A percentile compares a stretch with the other conserved stretches of the same genome.
These are phyloP conservation scores for Diophrys sp. DNA, from an alignment of 73 alveolate species.

Conservation along the genomic window DNA sequence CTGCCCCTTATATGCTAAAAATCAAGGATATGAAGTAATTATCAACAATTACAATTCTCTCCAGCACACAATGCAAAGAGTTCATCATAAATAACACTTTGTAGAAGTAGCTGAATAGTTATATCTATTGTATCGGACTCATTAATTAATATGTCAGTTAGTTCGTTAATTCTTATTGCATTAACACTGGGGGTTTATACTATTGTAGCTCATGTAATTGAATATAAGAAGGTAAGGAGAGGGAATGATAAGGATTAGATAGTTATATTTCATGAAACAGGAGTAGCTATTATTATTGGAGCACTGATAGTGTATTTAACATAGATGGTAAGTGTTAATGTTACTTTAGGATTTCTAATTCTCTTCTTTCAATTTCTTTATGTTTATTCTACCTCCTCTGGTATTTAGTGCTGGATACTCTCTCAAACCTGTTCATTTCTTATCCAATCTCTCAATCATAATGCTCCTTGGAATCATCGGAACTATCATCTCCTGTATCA, in stretches of 20 bases:
- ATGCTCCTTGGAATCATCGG: constrained; percentile 92
- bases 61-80: too few relatives aligned
- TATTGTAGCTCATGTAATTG: background rate
- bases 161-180: constrained; percentile 34
- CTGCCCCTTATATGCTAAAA: too few relatives aligned
- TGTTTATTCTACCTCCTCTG: constrained; percentile 91
- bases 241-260: too few relatives aligned
- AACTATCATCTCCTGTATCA: constrained; percentile 69
- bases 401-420: constrained; percentile 96
- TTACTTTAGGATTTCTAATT: constrained; percentile 24
- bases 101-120: too few relatives aligned
- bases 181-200: background rate
- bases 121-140: too few relatives aligned
- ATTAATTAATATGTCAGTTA: too few relatives aligned
- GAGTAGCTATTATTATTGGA: constrained; percentile 67
- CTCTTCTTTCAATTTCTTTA: constrained; percentile 82
- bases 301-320: constrained; percentile 39
- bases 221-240: background rate
- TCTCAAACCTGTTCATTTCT: constrained; percentile 80
- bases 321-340: background rate
- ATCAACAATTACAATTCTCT: too few relatives aligned
- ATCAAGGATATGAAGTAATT: too few relatives aligned
- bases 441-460: constrained; percentile 79
- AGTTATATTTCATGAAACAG: constrained; percentile 69
- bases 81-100: too few relatives aligned